Percentiles rank a stretch among this genome's conserved stretches.
These are phyloP conservation scores for Nannizziopsis barbatae DNA, from an alignment of 2,329 filamentous ascomycete species.

Conservation along the genomic window DNA sequence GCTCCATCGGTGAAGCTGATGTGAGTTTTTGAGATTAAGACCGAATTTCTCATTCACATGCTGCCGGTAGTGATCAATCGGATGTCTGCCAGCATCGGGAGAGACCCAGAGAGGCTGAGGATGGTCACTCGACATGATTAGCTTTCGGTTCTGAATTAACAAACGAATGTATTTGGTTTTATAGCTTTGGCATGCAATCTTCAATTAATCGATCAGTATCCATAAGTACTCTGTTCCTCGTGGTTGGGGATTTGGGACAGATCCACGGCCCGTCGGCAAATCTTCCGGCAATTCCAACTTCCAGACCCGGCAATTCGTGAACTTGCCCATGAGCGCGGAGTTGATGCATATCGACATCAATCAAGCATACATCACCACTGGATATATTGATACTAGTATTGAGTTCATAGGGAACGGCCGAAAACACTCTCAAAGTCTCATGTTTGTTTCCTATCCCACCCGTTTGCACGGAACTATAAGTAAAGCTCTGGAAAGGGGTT, in stretches of 20 bases:
- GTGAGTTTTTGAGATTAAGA: constrained; percentile 18
- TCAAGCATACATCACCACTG: too few relatives aligned
- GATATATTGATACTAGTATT: too few relatives aligned
- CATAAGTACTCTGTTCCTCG: background rate
- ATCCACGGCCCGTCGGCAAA: constrained; percentile 2
- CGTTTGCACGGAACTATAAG: too few relatives aligned
- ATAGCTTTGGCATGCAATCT: background rate
- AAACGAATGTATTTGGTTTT: background rate
- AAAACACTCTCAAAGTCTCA: too few relatives aligned
- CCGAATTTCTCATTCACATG: constrained; percentile 15
- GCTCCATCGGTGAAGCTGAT: constrained; percentile 33
- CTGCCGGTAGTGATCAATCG: constrained; percentile 15
- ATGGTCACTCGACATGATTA: background rate
- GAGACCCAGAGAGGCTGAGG: constrained; percentile 14
- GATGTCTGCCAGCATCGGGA: constrained; percentile 13
- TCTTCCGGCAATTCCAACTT: constrained; percentile 1
- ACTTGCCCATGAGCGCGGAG: too few relatives aligned
- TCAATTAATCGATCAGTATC: background rate
- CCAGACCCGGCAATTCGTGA: too few relatives aligned
- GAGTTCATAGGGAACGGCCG: too few relatives aligned
- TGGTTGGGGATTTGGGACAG: background rate
- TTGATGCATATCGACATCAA: too few relatives aligned
- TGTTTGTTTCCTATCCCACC: too few relatives aligned
- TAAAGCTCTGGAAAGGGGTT: too few relatives aligned
- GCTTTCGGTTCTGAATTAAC: background rate